Evolutionary conservation across 1,284 basidiomycete species (phyloP).

Genomic region (Boletus smithii): DNA sequence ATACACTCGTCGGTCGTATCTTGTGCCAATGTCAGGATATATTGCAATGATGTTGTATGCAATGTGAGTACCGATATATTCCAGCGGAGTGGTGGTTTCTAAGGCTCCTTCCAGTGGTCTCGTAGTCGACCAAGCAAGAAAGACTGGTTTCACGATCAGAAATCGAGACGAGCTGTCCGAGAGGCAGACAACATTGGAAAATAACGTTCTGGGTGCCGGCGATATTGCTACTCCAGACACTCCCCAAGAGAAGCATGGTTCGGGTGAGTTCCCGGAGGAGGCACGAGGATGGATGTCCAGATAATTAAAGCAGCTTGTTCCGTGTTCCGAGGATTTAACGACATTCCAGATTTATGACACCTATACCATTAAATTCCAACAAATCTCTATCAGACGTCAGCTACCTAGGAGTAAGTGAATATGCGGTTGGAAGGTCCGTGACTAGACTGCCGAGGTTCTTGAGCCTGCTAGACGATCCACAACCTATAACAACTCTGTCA

Average conservation of each 20-base stretch:
- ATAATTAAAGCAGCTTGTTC: no score
- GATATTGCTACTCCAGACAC: constrained; percentile 3
- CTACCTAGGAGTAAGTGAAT: constrained; percentile 9
- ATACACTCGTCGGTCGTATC: constrained; percentile 53
- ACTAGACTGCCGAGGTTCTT: constrained; percentile 69
- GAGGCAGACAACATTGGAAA: constrained; percentile 10
- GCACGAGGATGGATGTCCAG: background rate
- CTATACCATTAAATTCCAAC: constrained; percentile 21
- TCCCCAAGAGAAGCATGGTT: constrained; percentile 7
- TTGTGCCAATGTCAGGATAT: constrained; percentile 59
- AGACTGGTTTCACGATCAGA: constrained; percentile 49
- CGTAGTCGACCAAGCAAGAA: constrained; percentile 47
- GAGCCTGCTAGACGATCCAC: constrained; percentile 75
- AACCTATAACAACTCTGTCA: constrained; percentile 41
- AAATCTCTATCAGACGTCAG: constrained; percentile 10
- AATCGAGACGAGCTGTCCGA: constrained; percentile 43
- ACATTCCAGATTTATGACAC: constrained; percentile 1
- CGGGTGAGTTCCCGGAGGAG: constrained; percentile 6
- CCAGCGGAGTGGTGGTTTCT: background rate
- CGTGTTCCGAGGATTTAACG: constrained; percentile 1
- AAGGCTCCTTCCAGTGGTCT: constrained; percentile 41
- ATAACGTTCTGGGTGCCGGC: background rate
- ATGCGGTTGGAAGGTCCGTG: background rate
- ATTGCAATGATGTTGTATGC: constrained; percentile 58
- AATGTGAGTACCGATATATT: constrained; percentile 39